phyloP scores from a whole-genome alignment of 192 early-diverging fungal genomes.

The Backusella tarrabulga region DNA sequence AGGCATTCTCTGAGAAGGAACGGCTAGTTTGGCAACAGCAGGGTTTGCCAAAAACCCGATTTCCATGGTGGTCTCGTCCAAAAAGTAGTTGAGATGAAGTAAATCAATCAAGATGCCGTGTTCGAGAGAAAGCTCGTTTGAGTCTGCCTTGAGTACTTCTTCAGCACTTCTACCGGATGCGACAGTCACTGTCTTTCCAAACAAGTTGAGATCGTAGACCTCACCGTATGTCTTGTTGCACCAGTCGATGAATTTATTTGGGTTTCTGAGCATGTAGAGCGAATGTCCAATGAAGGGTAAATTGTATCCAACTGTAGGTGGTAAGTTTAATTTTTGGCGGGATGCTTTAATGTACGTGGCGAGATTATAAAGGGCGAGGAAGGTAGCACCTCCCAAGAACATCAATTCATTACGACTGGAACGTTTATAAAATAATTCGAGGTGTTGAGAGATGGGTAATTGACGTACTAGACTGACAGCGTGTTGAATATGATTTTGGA shows the following conservation, averaged over 20 bases:
- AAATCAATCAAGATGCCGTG: conserved; percentile 19
- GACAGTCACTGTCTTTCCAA: conserved; percentile 19
- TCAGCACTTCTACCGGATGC: conserved; percentile 13
- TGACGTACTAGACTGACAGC: neutral
- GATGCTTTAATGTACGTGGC: conserved; percentile 2
- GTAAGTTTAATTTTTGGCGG: conserved; percentile 7
- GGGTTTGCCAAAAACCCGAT: conserved; percentile 28
- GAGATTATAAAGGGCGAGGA: conserved; percentile 14
- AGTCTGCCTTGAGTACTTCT: conserved; percentile 26
- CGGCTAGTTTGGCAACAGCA: neutral
- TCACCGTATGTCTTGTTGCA: conserved; percentile 26
- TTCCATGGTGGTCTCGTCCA: conserved; percentile 10
- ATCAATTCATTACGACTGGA: conserved; percentile 7
- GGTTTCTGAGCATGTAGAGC: conserved; percentile 8
- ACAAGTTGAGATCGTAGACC: conserved; percentile 17
- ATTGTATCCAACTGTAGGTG: conserved; percentile 20
- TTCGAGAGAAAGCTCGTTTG: conserved; percentile 16
- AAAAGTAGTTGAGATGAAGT: conserved; percentile 22
- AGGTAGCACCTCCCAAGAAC: neutral
- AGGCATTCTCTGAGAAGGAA: conserved; percentile 10
- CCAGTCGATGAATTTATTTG: conserved; percentile 25
- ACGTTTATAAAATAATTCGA: neutral
- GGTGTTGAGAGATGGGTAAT: conserved; percentile 1
- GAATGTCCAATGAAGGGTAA: conserved; percentile 28
- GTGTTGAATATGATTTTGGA: conserved; percentile 8